Base-by-base conservation (phyloP, 441 rosid genomes). In the Hura crepitans region DNA sequence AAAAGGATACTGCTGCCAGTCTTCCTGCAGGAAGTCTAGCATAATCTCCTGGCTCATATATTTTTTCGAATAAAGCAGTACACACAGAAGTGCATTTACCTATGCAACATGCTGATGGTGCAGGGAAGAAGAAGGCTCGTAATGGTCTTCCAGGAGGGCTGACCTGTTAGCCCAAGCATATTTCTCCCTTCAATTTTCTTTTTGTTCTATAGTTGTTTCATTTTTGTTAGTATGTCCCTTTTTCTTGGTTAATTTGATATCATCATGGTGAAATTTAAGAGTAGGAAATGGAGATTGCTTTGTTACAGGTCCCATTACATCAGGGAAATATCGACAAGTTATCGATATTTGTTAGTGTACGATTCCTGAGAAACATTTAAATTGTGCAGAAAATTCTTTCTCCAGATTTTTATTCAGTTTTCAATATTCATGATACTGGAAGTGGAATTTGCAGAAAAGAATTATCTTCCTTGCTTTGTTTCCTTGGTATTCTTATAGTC, bases 321-420 rank as follows among this genome's bases (percentile, higher is more conserved):
- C 69, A 79, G 87, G 81, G 80, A 78, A 76, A 76, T 65, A 69
- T 66, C 65, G 30, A 75, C 79, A 80, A 85, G 82, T 81, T 75
- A 70, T 79, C 35, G 63, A 66, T 77, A 78, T 71, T 82, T 74
- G 72, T 82, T 82, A 4, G 62, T 83, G 84, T 82, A 83, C 71
- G 59, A 76, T 77, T 79, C 77, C 78, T 62, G 62, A 71, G 49
- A 72, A 74, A 78, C 89, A 82, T 72, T 81, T 74, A 53, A 82
- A 79, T 79, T 82, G 84, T 84, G 90, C 86, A 81, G 88, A 75
- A 78, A 79, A 74, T 76, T 82, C 79, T 74, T 76, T 79, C 69
- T 56, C 56, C 68, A 30, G 25, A 45, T 45, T 62, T 62, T 62
- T 30, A 23, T 27, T 20, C 18, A 35, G 27, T 35, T 18, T 6